Evolutionary conservation across 306 rosid genomes (phyloP).

Genomic region (Pyrus betulifolia): DNA sequence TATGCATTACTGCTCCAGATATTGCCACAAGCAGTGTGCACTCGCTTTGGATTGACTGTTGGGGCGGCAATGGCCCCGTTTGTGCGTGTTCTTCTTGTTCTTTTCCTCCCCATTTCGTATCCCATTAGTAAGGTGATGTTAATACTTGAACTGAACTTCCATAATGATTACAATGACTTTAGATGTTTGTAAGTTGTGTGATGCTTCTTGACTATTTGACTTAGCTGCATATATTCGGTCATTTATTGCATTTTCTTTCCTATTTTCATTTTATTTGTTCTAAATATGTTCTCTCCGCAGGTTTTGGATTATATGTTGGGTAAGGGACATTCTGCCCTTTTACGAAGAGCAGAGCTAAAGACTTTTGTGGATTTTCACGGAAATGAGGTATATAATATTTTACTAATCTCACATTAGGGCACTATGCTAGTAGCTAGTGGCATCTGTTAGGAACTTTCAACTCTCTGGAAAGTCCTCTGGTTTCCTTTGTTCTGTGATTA

Average conservation of each 20-base stretch:
- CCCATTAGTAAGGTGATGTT: slow-evolving; percentile 88
- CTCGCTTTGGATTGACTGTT: slow-evolving; percentile 77
- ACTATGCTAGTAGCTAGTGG: slow-evolving; percentile 3
- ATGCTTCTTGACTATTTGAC: neutral
- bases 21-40: slow-evolving; percentile 92
- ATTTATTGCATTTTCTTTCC: too few relatives aligned
- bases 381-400: slow-evolving; percentile 60
- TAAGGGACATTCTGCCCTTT: slow-evolving; percentile 87
- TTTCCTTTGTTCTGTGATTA: slow-evolving; percentile 15
- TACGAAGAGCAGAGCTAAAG: slow-evolving; percentile 94
- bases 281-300: slow-evolving; percentile 24
- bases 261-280: neutral
- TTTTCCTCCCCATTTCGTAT: slow-evolving; percentile 75
- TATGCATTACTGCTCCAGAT: slow-evolving; percentile 41
- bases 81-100: slow-evolving; percentile 71
- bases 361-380: slow-evolving; percentile 96
- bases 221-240: neutral
- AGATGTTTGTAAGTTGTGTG: neutral
- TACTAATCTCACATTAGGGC: neutral
- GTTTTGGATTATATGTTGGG: slow-evolving; percentile 97
- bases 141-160: slow-evolving; percentile 9
- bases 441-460: neutral
- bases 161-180: slow-evolving; percentile 9
- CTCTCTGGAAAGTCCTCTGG: neutral
- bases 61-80: slow-evolving; percentile 90